Base-by-base conservation (phyloP, 2,329 filamentous ascomycete genomes). In the Colletotrichum sublineola region DNA sequence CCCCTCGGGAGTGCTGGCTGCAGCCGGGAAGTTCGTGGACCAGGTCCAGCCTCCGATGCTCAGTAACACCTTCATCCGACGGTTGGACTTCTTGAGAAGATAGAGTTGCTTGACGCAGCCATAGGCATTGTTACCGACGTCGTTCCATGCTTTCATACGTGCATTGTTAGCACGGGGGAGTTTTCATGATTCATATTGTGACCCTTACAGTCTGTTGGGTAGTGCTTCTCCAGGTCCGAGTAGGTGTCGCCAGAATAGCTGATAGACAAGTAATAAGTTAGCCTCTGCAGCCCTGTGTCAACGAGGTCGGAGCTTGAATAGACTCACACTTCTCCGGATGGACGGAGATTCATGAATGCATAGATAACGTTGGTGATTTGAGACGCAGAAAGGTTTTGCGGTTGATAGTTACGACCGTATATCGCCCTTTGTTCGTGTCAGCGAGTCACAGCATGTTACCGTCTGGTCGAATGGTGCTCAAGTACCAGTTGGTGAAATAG, bases 41-140 rank as follows among this genome's bases (percentile, higher is more conserved):
- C 93, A 94, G 0, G 90, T 93, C 90, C 92, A 96, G 15, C 94
- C 94, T 48, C 94, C 94, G 72, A 97, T 92, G 40, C 91, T 94
- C 11, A 96, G 86, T 18, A 96, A 83, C 1, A 92, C 87, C 82
- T 97, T 97, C 69, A 97, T 82, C 62, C 93, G 89, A 24, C 94
- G 90, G 79, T 97, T 90, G 75, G 86, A 83, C 82, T 94, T 91
- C 85, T 97, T 97, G 63, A 93, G 86, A 0, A 94, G 81, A 79
- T 88, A 94, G 1, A 97, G 84, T 78, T 96, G 93, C 82, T 95
- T 95, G 74, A 94, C 81, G 77, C 90, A 92, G 55, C 94, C 94
- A 77, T 94, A 95, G 61, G 91, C 89, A 77, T 96, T 94, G 6
- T 55, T 72, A 2, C 69, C 69, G 24, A 72, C 53, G 5, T 72